phyloP scores from a whole-genome alignment of 805 yeast genomes.

The Isabelozyma pseudorhagii region DNA sequence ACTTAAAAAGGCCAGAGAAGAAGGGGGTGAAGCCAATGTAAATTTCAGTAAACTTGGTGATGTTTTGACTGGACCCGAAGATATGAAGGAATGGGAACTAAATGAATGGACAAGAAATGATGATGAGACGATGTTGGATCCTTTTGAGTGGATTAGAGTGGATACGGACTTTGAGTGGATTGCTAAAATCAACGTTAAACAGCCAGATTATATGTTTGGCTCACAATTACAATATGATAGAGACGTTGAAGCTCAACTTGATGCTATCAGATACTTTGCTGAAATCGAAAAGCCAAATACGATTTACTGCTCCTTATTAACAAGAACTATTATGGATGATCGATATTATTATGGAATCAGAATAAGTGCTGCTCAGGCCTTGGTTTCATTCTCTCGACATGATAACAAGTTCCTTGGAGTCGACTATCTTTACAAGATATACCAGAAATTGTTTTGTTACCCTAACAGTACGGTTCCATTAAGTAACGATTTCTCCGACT shows the following conservation, averaged over 20 bases:
- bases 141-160: constrained; percentile 96
- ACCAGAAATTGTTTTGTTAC: constrained; percentile 70
- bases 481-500: constrained; percentile 77
- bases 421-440: constrained; percentile 67
- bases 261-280: constrained; percentile 73
- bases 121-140: constrained; percentile 71
- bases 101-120: constrained; percentile 69
- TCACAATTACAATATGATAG: constrained; percentile 93
- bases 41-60: constrained; percentile 68
- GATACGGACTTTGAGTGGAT: constrained; percentile 99
- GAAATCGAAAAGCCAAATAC: constrained; percentile 53
- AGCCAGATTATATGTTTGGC: constrained; percentile 92
- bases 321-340: constrained; percentile 77
- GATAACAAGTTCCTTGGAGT: constrained; percentile 69
- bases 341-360: constrained; percentile 89
- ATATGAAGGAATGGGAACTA: constrained; percentile 68
- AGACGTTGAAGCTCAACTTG: constrained; percentile 93
- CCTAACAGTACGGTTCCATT: constrained; percentile 58
- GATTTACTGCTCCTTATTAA: constrained; percentile 70
- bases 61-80: constrained; percentile 58
- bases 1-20: constrained; percentile 59
- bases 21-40: constrained; percentile 33
- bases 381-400: constrained; percentile 63
- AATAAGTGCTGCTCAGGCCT: constrained; percentile 77
- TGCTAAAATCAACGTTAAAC: constrained; percentile 72